Evolutionary conservation across 2,329 filamentous ascomycete genomes (phyloP), one percentile per base, ranked within the genome.

Genomic region (Microcera coccophila): DNA sequence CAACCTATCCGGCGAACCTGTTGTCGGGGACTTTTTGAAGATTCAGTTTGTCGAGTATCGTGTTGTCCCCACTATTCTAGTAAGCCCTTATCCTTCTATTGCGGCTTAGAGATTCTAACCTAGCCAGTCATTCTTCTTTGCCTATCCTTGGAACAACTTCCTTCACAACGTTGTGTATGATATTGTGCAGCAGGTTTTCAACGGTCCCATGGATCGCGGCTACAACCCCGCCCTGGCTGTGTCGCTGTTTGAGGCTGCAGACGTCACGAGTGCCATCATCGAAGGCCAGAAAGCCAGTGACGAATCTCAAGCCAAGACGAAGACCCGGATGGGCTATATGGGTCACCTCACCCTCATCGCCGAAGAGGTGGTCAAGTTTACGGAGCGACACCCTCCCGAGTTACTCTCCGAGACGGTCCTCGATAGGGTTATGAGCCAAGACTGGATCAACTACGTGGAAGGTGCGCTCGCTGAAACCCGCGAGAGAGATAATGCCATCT

Each of bases 101-200:
- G 8, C 39, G 14, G 36, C 21, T 20, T 33, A 3, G 36, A 26
- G 7, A 32, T 39, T 38, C 54, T 60, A 50, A 57, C 39, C 5
- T 18, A 1, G 5, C 2, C 52, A 94, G 89, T 87, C 90, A 44
- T 97, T 97, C 72, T 98, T 98, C 70, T 98, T 98, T 73, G 82
- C 85, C 46, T 98, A 97, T 60, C 91, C 93, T 1, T 98, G 93
- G 93, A 98, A 98, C 68, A 98, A 98, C 65, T 98, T 98, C 62
- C 77, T 98, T 34, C 93, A 98, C 69, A 98, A 98, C 61, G 93
- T 98, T 33, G 93, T 98, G 36, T 98, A 98, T 63, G 93, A 98
- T 64, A 90, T 98, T 60, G 88, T 98, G 33, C 93, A 98, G 65
- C 93, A 98, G 71, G 93, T 98, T 1, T 97, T 98, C 67, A 98